Base-by-base conservation (phyloP, 1,284 basidiomycete species). In the Apiotrichum brassicae region DNA sequence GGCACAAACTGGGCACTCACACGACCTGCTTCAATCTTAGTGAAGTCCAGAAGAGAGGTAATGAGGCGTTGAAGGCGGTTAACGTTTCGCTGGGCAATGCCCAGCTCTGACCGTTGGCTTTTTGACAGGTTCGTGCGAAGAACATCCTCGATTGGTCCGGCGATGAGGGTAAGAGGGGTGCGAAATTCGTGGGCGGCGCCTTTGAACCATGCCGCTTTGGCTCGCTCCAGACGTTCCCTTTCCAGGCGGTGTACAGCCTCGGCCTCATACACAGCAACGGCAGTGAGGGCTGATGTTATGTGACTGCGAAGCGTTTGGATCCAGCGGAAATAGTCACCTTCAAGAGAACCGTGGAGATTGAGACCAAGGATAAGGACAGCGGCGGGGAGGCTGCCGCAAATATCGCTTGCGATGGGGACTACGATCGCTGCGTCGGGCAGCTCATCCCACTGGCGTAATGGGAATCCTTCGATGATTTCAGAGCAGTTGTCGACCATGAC, bases 331-430 rank as follows among this genome's bases (percentile, higher is more conserved):
- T 76, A 68, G 26, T 62, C 62, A 2, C 49, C 41, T 43, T 74
- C 70, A 39, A 68, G 64, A 6, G 68, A 64, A 24, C 66, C 50
- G 13, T 62, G 49, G 6, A 66, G 43, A 55, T 74, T 74, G 33
- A 75, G 61, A 16, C 75, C 75, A n/a, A 76, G 54, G 37, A 76
- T 64, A 30, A 76, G 40, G n/a, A 76, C 67, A 0, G 63, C 66
- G 0, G 67, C 61, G 1, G 58, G 35, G 25, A 23, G 20, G 33
- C 25, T 33, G 25, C 32, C 11, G 30, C 12, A 13, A 2, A 35
- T 13, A 18, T 51, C 48, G 23, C 26, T 23, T 5, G 18, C 33
- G 25, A 54, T 40, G 6, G 53, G 53, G 7, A 54, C 18, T 16
- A 50, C 39, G 8, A 54, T 20, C 4, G 53, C 53, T 6, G 28